Evolutionary conservation across 768 basidiomycete genomes (phyloP), one percentile per base, ranked within the genome.

Genomic region (Scleroderma citrinum): DNA sequence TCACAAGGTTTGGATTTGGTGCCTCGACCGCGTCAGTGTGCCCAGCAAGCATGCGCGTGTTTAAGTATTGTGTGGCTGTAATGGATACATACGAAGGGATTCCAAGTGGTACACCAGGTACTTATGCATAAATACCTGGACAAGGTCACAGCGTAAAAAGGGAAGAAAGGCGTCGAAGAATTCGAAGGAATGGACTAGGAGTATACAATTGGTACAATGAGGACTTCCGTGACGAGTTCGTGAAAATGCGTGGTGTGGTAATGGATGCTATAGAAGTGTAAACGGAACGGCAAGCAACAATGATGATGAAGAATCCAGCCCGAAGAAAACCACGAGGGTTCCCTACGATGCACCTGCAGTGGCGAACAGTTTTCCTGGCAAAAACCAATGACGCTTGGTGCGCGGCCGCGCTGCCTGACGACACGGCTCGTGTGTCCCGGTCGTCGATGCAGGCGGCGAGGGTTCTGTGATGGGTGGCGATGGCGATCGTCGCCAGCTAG

Each of bases 311-410:
- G 14, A 29, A 34, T 43, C 20, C 17, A 48, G 20, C 23, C 29
- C 3, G 12, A 39, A 38, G 10, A 19, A 24, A 10, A n/a, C 17
- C 26, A 29, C 16, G 19, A 19, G 30, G 32, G 20, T 20, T n/a
- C 21, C 52, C 65, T 67, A 67, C 49, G 65, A 60, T 40, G 66
- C 69, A 47, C 70, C 71, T 47, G 72, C 59, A 42, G 74, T 68
- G 53, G 71, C 60, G 56, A 78, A 76, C 54, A 80, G 59, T 63
- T 74, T 74, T 62, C 73, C 73, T 24, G 77, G 71, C 47, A 74
- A 73, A 61, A 80, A 80, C 80, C 80, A 81, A 55, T 72, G 67
- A 32, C 75, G 72, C 57, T 72, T 69, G 49, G 75, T 64, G 49
- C 75, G 69, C 54, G 65, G 64, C 29, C 66, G 61, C 31, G 61